Evolutionary conservation across 495 filamentous ascomycete genomes (phyloP).

Genomic region (Xylaria curta): DNA sequence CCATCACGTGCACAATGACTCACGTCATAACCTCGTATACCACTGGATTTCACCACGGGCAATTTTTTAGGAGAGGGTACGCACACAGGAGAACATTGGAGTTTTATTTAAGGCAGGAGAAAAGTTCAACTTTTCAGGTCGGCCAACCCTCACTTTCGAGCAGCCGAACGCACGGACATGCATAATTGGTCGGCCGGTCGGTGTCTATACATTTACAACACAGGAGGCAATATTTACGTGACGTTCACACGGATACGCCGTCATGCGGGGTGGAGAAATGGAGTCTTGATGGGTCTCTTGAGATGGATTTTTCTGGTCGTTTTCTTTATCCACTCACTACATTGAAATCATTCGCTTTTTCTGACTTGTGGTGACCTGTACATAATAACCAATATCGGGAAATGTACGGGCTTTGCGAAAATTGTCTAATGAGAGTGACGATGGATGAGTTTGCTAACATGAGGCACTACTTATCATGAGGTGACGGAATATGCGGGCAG

Average conservation of each 20-base stretch:
- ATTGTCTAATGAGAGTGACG: background rate
- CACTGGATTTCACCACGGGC: background rate
- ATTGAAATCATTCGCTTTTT: conserved; percentile 14
- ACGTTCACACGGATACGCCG: background rate
- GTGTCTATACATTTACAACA: conserved; percentile 27
- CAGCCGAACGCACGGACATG: conserved; percentile 11
- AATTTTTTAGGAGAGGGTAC: background rate
- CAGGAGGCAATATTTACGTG: conserved; percentile 9
- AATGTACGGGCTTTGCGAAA: background rate
- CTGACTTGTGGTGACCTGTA: background rate
- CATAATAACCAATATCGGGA: background rate
- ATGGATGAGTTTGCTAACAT: background rate
- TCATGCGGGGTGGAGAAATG: conserved; percentile 13
- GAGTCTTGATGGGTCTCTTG: background rate
- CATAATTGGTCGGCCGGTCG: conserved; percentile 14
- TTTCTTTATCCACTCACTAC: conserved; percentile 17
- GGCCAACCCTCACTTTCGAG: background rate
- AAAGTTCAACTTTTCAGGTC: conserved; percentile 18
- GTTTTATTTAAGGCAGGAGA: conserved; percentile 19
- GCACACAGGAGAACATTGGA: conserved; percentile 4
- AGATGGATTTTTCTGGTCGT: background rate
- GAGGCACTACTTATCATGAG: background rate
- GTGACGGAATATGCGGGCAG: background rate
- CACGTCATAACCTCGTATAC: background rate
- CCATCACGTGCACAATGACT: conserved; percentile 5